Base-by-base conservation (phyloP, 139 green algal genomes). In the Coelastrella sp. region DNA sequence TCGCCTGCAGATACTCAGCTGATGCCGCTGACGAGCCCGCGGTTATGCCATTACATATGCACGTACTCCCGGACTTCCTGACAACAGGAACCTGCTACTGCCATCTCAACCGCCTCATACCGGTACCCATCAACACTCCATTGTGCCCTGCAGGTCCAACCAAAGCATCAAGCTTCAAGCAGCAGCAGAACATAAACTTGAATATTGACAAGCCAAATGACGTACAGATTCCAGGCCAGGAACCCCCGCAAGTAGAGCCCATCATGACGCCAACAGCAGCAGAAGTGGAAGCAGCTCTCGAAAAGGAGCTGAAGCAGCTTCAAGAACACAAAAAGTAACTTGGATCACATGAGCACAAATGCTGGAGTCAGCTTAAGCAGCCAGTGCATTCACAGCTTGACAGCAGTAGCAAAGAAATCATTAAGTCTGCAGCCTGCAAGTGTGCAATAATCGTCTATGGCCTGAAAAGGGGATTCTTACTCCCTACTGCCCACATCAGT, bases 221-320 rank as follows among this genome's bases (percentile, higher is more conserved):
- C 9, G 12, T 63, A 7, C 57, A 61, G 35, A 83, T 63, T 35
- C 75, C 75, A 59, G 75, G 27, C 12, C 25, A 82, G 27, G 75
- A 82, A 61, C 25, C 56, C 25, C 75, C 75, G 58, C 10, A 60
- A 11, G 25, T 59, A 60, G 75, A 82, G 75, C 75, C 75, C 6
- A 49, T 82, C 75, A 82, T 82, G 75, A 82, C 75, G 19, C 75
- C 75, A 8, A 60, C 25, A 60, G 75, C 75, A 60, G 75, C 75
- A 82, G 75, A 82, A 63, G 75, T 82, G 17, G 75, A 82, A 56
- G 75, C 75, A 49, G 56, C 75, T 22, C 27, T 82, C 8, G 75
- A 82, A 8, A 82, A 82, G 27, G 75, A 82, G 27, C 27, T 82
- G 75, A 49, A 82, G 25, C 75, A 82, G 27, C 27, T 82, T 17